phyloP scores from a whole-genome alignment of 768 basidiomycete species.

The Tylopilus felleus region DNA sequence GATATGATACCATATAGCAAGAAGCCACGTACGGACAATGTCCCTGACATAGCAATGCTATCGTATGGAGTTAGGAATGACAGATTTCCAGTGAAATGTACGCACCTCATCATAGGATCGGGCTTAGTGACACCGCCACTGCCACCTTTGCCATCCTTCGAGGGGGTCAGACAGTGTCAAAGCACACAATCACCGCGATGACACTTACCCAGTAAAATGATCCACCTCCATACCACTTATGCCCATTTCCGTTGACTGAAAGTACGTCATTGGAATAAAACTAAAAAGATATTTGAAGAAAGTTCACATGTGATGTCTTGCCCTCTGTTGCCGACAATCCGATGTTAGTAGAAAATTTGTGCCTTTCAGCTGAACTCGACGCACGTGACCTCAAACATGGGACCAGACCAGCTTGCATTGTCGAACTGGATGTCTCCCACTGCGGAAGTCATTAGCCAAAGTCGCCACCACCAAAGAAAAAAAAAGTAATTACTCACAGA shows the following conservation, averaged over 20 bases:
- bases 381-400: conserved; percentile 51
- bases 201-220: conserved; percentile 40
- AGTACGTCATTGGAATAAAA: neutral
- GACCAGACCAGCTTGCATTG: conserved; percentile 49
- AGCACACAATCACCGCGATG: neutral
- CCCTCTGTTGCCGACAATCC: conserved; percentile 36
- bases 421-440: conserved; percentile 60
- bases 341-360: neutral
- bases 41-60: conserved; percentile 42
- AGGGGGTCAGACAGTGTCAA: neutral
- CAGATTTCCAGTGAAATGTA: neutral
- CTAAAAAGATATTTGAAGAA: neutral
- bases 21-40: conserved; percentile 29
- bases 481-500: conserved; percentile 39
- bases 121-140: conserved; percentile 20
- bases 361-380: conserved; percentile 1
- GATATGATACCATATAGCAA: neutral
- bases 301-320: conserved; percentile 45
- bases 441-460: conserved; percentile 18
- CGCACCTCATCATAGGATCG: conserved; percentile 41
- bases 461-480: neutral
- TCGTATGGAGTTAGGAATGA: neutral
- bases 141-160: conserved; percentile 28
- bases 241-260: conserved; percentile 39
- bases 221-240: conserved; percentile 42